Base-by-base conservation (phyloP, 345 rosid genomes). In the Firmiana major region DNA sequence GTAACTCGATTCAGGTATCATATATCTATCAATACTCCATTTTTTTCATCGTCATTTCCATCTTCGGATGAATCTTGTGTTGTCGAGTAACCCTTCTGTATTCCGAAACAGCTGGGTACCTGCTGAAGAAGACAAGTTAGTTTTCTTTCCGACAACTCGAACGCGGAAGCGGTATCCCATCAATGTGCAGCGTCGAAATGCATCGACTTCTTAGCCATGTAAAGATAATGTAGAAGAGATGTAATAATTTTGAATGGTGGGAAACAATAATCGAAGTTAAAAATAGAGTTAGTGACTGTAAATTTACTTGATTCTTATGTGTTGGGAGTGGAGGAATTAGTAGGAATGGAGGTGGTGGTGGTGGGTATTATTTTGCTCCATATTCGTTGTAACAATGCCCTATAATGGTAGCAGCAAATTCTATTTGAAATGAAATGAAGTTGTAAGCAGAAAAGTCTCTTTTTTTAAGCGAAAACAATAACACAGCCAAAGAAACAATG, bases 131-230 rank as follows among this genome's bases (percentile, higher is more conserved):
- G 97, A 97, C 78, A 92, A 88, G 90, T 40, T 97, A 70, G 87
- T 97, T 0, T 97, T 94, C 90, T 97, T 97, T 78, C 98, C 97
- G 3, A 97, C 99, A 0, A 94, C 97, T 12, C 83, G 97, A 83
- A 97, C 92, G 28, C 94, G 88, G 78, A 97, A 97, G 87, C 89
- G 97, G 22, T 97, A 91, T 67, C 98, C 97, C 4, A 89, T 94
- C 81, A 79, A 85, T 9, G 85, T 94, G 84, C 79, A 82, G 75
- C 93, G 87, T 19, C 87, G 92, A 40, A 68, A 68, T 43, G 73
- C 15, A 16, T 40, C 3, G 34, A 1, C 40, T 13, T 71, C 48
- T 43, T 73, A 78, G 77, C 80, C 63, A 46, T 46, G 73, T 68
- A 68, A 73, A 15, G 40, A 69, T 48, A 13, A 43, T 63, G 64